Conservation (phyloP, 1,284 basidiomycete genomes). For the Ceratobasidium sp. region DNA sequence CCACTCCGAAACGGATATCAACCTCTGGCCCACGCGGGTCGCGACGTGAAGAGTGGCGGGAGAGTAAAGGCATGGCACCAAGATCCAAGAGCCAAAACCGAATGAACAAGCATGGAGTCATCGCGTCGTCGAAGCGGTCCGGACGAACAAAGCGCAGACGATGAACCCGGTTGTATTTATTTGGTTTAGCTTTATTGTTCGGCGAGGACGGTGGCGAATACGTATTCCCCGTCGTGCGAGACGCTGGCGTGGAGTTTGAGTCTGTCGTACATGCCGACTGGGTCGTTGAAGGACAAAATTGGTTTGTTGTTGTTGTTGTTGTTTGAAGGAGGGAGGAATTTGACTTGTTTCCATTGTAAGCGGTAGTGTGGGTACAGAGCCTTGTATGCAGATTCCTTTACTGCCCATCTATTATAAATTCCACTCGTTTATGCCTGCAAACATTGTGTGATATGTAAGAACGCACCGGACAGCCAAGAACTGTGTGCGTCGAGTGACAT, state of each 20-base stretch:
- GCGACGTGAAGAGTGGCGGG: conserved; percentile 76
- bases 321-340: conserved; percentile 50
- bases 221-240: conserved; percentile 87
- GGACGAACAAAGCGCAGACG: conserved; percentile 76
- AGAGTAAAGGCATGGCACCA: conserved; percentile 72
- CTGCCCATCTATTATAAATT: conserved; percentile 69
- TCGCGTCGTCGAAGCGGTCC: conserved; percentile 69
- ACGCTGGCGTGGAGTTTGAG: conserved; percentile 71
- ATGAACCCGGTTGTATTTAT: conserved; percentile 54
- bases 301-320: conserved; percentile 48
- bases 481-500: conserved; percentile 52
- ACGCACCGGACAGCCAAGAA: conserved; percentile 76
- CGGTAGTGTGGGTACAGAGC: conserved; percentile 72
- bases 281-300: conserved; percentile 26
- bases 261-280: conserved; percentile 45
- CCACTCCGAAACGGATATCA: conserved; percentile 63
- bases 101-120: conserved; percentile 73
- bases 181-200: conserved; percentile 55
- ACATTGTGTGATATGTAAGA: conserved; percentile 38
- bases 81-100: conserved; percentile 61
- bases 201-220: conserved; percentile 77
- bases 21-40: conserved; percentile 79
- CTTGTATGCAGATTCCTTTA: conserved; percentile 93
- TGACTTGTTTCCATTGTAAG: conserved; percentile 82
- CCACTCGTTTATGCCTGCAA: conserved; percentile 10